phyloP scores from a whole-genome alignment of 768 basidiomycete species.

The Multifurca ochricompacta region DNA sequence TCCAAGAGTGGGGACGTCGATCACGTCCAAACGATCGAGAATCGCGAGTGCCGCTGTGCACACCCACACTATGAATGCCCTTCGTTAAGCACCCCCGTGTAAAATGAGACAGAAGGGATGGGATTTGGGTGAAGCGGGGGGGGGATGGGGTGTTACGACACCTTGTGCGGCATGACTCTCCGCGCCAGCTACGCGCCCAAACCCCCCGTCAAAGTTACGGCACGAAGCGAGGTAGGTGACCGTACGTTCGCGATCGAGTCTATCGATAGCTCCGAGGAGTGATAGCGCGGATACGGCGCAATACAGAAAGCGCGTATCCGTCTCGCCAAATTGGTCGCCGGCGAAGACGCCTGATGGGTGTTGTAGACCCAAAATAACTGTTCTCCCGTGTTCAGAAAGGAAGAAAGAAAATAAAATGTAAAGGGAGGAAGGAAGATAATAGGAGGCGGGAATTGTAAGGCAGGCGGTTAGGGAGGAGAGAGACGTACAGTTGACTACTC shows the following conservation, averaged over 20 bases:
- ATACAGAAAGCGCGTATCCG: slow-evolving; percentile 86
- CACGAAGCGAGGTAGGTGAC: slow-evolving; percentile 69
- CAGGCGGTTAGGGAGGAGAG: no score
- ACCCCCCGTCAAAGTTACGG: slow-evolving; percentile 93
- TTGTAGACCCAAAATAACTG: slow-evolving; percentile 81
- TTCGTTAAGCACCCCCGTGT: no score
- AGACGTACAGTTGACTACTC: slow-evolving; percentile 67
- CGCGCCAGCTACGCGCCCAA: slow-evolving; percentile 74
- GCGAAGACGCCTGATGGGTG: slow-evolving; percentile 83
- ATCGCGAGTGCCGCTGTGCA: slow-evolving; percentile 86
- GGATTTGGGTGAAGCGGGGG: not conserved
- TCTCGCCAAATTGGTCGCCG: slow-evolving; percentile 88
- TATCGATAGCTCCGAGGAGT: slow-evolving; percentile 65
- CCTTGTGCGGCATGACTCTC: slow-evolving; percentile 94
- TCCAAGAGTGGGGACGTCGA: slow-evolving; percentile 71
- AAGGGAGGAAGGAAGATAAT: not conserved
- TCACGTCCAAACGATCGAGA: slow-evolving; percentile 68
- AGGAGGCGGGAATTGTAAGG: not conserved
- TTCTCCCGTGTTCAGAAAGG: not conserved
- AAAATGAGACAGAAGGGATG: not conserved
- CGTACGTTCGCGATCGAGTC: slow-evolving; percentile 58
- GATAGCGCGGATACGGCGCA: slow-evolving; percentile 80
- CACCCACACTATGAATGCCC: slow-evolving; percentile 82
- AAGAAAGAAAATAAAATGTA: not conserved
- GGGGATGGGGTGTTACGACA: slow-evolving; percentile 25